Evolutionary conservation across 2,329 filamentous ascomycete species (phyloP).

Genomic region (Fusarium irregulare): DNA sequence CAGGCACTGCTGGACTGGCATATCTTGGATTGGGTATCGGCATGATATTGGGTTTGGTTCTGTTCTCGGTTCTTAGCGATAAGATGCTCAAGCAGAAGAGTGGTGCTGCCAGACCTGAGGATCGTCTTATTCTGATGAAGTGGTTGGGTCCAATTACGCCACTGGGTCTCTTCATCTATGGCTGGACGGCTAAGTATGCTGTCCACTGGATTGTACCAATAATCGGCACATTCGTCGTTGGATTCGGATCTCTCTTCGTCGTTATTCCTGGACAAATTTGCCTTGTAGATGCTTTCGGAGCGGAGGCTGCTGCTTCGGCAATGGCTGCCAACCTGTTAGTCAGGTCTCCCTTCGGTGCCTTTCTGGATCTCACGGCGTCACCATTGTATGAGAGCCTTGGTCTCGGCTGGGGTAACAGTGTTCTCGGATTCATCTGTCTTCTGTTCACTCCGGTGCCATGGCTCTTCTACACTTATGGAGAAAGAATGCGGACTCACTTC

Average conservation of each 20-base stretch:
- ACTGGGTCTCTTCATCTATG: conserved; percentile 66
- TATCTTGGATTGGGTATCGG: conserved; percentile 62
- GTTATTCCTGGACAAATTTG: conserved; percentile 46
- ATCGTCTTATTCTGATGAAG: conserved; percentile 65
- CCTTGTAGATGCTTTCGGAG: conserved; percentile 43
- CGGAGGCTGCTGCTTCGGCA: conserved; percentile 41
- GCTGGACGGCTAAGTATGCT: conserved; percentile 64
- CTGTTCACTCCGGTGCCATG: conserved; percentile 32
- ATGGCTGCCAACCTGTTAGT: conserved; percentile 40
- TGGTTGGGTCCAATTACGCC: conserved; percentile 65
- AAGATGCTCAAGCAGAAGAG: conserved; percentile 17
- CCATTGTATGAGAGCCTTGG: conserved; percentile 23
- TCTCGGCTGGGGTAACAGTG: conserved; percentile 35
- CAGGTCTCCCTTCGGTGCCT: conserved; percentile 49
- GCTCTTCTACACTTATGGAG: conserved; percentile 31
- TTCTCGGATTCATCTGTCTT: conserved; percentile 30
- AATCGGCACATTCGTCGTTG: conserved; percentile 64
- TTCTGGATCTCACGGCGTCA: conserved; percentile 21
- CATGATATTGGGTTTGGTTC: conserved; percentile 44
- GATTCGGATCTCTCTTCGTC: conserved; percentile 55
- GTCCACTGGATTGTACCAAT: conserved; percentile 70
- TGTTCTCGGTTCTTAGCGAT: conserved; percentile 30
- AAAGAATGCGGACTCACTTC: conserved; percentile 24
- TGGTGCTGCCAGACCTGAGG: conserved; percentile 53
- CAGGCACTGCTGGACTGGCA: conserved; percentile 50